A percentile compares a stretch with the other conserved stretches of the same genome.
Evolutionary conservation across 2,329 filamentous ascomycete genomes (phyloP).

Genomic region (Macrophomina phaseolina): DNA sequence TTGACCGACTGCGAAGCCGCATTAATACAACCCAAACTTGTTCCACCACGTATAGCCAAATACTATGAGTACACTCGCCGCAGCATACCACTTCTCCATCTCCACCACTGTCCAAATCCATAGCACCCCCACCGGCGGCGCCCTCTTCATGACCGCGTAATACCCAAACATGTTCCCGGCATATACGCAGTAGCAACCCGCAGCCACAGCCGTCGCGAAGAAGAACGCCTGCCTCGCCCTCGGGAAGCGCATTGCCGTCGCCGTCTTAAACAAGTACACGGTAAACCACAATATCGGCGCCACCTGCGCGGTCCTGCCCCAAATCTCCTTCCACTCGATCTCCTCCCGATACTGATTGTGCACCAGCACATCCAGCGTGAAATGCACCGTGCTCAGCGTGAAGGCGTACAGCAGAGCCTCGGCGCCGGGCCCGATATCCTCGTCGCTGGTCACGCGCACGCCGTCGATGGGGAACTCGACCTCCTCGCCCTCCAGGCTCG

Average conservation of each 20-base stretch:
- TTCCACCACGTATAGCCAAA: constrained; percentile 61
- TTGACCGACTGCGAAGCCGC: not conserved
- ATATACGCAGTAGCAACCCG: constrained; percentile 81
- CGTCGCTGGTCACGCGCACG: constrained; percentile 37
- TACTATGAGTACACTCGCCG: constrained; percentile 60
- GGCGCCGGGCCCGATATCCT: constrained; percentile 53
- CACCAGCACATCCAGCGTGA: constrained; percentile 79
- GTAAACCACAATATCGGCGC: constrained; percentile 52
- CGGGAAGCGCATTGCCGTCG: constrained; percentile 50
- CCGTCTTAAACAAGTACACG: constrained; percentile 51
- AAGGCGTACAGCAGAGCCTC: constrained; percentile 57
- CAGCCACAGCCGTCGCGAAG: constrained; percentile 62
- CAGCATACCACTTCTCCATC: constrained; percentile 72
- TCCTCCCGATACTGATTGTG: constrained; percentile 78
- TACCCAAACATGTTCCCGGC: constrained; percentile 82
- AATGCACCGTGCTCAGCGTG: constrained; percentile 73
- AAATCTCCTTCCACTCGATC: constrained; percentile 64
- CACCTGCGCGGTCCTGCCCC: constrained; percentile 55
- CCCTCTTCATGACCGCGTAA: constrained; percentile 87
- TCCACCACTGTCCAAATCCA: constrained; percentile 96
- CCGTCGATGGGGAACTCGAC: constrained; percentile 28
- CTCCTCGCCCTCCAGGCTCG: constrained; percentile 20
- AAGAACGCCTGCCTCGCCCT: constrained; percentile 62
- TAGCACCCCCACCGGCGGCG: constrained; percentile 84
- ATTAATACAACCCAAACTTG: constrained; percentile 55